These are phyloP conservation scores for Pleurotus pulmonarius DNA, from an alignment of 768 basidiomycete species.

Conservation along the genomic window DNA sequence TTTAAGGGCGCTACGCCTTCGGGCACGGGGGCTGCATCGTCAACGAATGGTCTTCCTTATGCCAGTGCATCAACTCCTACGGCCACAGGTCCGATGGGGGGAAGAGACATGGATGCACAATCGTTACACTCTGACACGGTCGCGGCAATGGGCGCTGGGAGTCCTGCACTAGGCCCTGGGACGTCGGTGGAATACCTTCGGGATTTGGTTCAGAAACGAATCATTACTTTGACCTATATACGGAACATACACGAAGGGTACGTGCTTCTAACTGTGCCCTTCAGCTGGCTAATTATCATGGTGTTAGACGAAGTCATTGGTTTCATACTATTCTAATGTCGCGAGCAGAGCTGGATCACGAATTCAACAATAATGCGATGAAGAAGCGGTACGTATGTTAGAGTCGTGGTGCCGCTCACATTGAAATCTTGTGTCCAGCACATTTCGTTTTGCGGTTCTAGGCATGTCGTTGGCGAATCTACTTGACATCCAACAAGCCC, in stretches of 20 bases:
- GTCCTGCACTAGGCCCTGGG: conserved; percentile 44
- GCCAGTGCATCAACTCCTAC: conserved; percentile 39
- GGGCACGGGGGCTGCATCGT: conserved; percentile 25
- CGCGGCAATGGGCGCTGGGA: conserved; percentile 29
- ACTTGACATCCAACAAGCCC: conserved; percentile 76
- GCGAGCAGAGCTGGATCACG: conserved; percentile 65
- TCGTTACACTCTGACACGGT: conserved; percentile 52
- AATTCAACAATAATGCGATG: conserved; percentile 73
- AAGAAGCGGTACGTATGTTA: conserved; percentile 57
- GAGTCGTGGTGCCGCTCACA: neutral
- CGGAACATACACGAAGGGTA: conserved; percentile 86
- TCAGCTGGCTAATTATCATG: neutral
- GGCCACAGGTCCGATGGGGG: conserved; percentile 30
- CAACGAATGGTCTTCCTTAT: conserved; percentile 33
- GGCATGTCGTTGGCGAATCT: conserved; percentile 83
- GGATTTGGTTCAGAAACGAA: conserved; percentile 79
- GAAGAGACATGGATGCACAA: conserved; percentile 71
- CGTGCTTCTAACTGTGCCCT: conserved; percentile 21
- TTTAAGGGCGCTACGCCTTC: conserved; percentile 50
- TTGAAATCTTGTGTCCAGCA: conserved; percentile 37
- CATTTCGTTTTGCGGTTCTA: conserved; percentile 77
- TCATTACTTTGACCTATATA: conserved; percentile 81
- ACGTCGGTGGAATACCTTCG: conserved; percentile 77
- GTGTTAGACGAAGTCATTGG: conserved; percentile 72
- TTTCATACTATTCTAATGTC: conserved; percentile 85